Conservation (phyloP, 257 asterid species). For the Fraxinus excelsior region DNA sequence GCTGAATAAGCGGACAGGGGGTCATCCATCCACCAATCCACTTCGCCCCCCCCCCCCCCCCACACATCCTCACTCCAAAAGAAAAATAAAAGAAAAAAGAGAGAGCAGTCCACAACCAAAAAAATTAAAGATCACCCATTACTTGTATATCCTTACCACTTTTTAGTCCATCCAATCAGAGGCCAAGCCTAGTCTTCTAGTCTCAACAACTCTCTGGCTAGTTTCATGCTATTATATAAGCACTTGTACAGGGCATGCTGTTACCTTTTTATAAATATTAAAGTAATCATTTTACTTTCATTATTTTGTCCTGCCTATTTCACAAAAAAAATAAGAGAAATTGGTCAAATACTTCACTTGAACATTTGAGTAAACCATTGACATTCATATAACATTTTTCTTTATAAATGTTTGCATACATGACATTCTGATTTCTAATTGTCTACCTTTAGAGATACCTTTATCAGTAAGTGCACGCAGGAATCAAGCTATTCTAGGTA, state of each 20-base stretch:
- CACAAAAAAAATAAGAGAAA: background rate
- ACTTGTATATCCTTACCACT: background rate
- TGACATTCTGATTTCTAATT: background rate
- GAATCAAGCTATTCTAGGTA: background rate
- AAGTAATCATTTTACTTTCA: too few relatives aligned
- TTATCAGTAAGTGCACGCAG: background rate
- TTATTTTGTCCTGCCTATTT: too few relatives aligned
- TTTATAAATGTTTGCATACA: too few relatives aligned
- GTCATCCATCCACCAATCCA: background rate
- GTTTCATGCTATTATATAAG: background rate
- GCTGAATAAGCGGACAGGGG: background rate
- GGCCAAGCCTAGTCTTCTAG: background rate
- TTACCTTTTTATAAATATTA: too few relatives aligned
- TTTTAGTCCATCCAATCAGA: background rate
- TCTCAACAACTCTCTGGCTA: background rate
- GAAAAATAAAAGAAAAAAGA: too few relatives aligned
- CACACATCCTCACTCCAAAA: too few relatives aligned
- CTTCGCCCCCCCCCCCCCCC: background rate
- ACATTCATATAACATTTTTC: background rate
- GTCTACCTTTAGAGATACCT: background rate
- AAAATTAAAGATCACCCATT: background rate
- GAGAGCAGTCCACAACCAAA: background rate
- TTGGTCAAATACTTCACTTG: background rate
- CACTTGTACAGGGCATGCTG: background rate
- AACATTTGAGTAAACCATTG: background rate